phyloP scores from a whole-genome alignment of 1,284 basidiomycete species.

The Phellopilus nigrolimitatus region DNA sequence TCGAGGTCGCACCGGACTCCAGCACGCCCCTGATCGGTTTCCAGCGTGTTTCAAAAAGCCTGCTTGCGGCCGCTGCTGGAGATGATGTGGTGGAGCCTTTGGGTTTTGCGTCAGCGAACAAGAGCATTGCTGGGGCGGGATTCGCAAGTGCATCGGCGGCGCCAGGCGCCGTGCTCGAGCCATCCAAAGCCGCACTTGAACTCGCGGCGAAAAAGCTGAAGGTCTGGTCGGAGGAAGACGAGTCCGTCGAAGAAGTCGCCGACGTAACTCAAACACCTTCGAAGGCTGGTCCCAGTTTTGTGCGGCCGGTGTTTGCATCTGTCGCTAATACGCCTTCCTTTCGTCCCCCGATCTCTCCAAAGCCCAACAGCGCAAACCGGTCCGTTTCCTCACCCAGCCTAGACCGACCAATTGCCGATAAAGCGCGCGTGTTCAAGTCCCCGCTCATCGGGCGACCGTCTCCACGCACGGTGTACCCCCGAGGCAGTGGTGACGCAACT shows the following conservation, averaged over 20 bases:
- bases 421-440: conserved; percentile 46
- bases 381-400: conserved; percentile 12
- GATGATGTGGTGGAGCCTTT: neutral
- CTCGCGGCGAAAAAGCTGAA: conserved; percentile 51
- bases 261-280: neutral
- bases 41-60: conserved; percentile 10
- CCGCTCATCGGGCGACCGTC: conserved; percentile 33
- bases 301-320: conserved; percentile 6
- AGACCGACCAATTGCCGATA: neutral
- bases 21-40: conserved; percentile 8
- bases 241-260: conserved; percentile 4
- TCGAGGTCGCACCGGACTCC: conserved; percentile 32
- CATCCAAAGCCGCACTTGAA: conserved; percentile 54
- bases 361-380: conserved; percentile 7
- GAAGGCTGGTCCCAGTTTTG: neutral
- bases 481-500: conserved; percentile 27
- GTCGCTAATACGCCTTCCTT: conserved; percentile 3
- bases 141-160: conserved; percentile 31
- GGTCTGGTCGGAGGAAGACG: conserved; percentile 48
- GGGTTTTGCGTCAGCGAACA: neutral
- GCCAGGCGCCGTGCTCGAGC: conserved; percentile 35
- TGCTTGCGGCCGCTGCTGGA: conserved; percentile 1
- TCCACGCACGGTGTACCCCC: conserved; percentile 17
- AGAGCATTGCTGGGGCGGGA: neutral
- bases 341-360: neutral